These are phyloP conservation scores for Colletotrichum acutatum DNA, from an alignment of 2,329 filamentous ascomycete genomes.

Conservation along the genomic window DNA sequence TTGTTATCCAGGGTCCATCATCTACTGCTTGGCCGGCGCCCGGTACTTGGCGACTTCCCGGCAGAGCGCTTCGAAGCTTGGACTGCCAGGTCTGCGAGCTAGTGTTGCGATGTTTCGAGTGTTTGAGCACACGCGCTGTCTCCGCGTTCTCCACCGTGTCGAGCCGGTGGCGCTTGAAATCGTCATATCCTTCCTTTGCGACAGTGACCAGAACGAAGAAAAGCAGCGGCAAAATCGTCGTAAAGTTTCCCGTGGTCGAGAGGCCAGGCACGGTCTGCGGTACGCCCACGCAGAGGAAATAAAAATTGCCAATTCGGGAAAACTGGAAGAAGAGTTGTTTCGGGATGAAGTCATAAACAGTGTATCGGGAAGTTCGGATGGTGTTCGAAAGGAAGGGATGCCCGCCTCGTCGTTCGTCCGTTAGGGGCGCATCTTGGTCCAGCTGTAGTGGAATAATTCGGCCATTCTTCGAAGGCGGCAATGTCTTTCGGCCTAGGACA, in stretches of 20 bases:
- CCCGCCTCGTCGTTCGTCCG: slow-evolving; percentile 60
- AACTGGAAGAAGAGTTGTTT: slow-evolving; percentile 89
- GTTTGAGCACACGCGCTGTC: slow-evolving; percentile 52
- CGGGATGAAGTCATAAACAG: slow-evolving; percentile 84
- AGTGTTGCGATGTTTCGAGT: background rate
- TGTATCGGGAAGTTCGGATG: slow-evolving; percentile 87
- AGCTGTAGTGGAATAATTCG: slow-evolving; percentile 57
- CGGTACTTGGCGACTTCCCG: slow-evolving; percentile 42
- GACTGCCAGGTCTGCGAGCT: background rate
- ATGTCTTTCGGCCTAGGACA: slow-evolving; percentile 72
- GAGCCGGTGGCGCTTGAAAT: slow-evolving; percentile 81
- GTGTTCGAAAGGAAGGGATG: slow-evolving; percentile 65
- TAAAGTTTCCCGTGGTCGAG: slow-evolving; percentile 80
- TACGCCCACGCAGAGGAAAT: slow-evolving; percentile 86
- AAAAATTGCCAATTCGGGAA: slow-evolving; percentile 86
- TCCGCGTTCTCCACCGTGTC: slow-evolving; percentile 83
- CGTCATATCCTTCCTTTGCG: slow-evolving; percentile 88
- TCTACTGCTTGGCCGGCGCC: slow-evolving; percentile 54
- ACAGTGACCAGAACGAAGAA: slow-evolving; percentile 86
- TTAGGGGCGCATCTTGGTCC: slow-evolving; percentile 51
- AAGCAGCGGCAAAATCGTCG: slow-evolving; percentile 77
- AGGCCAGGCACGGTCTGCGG: slow-evolving; percentile 82
- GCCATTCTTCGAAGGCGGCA: slow-evolving; percentile 79
- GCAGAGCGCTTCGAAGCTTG: slow-evolving; percentile 36
- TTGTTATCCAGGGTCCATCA: slow-evolving; percentile 60